These are phyloP conservation scores for Ophiostoma sp. DNA, from an alignment of 2,329 filamentous ascomycete genomes.

Conservation along the genomic window DNA sequence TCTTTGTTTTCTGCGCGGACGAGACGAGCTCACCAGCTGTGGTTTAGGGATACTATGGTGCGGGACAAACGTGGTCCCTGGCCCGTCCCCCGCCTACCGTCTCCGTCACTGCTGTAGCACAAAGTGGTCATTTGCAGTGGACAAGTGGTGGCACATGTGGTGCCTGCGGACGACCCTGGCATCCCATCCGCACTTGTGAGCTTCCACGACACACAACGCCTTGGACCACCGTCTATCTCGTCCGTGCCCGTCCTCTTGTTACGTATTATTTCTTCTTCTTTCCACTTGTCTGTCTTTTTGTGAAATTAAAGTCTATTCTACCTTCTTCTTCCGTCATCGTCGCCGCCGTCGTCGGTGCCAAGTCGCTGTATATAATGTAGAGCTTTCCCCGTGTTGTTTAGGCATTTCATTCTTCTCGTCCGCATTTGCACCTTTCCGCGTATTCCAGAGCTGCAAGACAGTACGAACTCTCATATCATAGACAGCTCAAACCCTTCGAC, in stretches of 20 bases:
- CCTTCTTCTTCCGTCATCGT: neutral
- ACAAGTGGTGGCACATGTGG: neutral
- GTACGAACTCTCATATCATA: neutral
- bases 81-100: constrained; percentile 5
- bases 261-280: neutral
- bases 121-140: neutral
- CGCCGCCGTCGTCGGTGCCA: neutral
- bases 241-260: constrained; percentile 1
- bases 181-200: neutral
- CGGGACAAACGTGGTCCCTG: constrained; percentile 11
- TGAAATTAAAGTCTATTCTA: neutral
- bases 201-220: neutral
- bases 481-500: neutral
- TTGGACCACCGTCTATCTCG: constrained; percentile 11
- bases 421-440: constrained; percentile 7
- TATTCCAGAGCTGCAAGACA: neutral
- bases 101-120: neutral
- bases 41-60: neutral
- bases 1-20: neutral
- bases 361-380: constrained; percentile 7
- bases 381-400: neutral
- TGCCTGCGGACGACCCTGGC: neutral
- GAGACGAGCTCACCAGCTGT: neutral
- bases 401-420: neutral
- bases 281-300: neutral